These are phyloP conservation scores for Platismatia glauca DNA, from an alignment of 495 filamentous ascomycete genomes.

Conservation along the genomic window DNA sequence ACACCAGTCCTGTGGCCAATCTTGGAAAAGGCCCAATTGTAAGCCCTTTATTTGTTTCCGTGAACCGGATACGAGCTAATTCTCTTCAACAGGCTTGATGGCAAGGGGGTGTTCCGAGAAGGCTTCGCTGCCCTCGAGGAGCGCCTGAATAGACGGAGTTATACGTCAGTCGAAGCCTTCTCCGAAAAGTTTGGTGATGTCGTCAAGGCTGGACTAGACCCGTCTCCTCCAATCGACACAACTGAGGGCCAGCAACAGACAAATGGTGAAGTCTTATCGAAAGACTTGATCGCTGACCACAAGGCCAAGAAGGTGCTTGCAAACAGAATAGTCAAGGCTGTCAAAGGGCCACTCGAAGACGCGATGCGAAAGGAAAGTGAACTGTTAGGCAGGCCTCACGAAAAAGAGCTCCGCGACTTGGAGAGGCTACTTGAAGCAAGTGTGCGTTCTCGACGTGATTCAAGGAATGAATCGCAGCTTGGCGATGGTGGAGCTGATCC, in stretches of 20 bases:
- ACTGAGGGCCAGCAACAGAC: conserved; percentile 46
- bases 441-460: conserved; percentile 39
- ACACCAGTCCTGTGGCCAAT: conserved; percentile 68
- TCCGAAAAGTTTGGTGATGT: conserved; percentile 61
- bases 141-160: conserved; percentile 59
- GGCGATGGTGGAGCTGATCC: neutral
- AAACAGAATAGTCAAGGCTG: conserved; percentile 72
- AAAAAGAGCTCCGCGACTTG: conserved; percentile 62
- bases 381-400: conserved; percentile 56
- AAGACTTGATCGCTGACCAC: conserved; percentile 51
- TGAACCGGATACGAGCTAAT: conserved; percentile 31
- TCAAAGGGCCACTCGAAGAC: conserved; percentile 68
- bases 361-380: conserved; percentile 74
- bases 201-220: conserved; percentile 58
- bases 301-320: conserved; percentile 61
- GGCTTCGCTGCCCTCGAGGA: conserved; percentile 55
- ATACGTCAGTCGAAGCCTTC: conserved; percentile 67
- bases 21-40: conserved; percentile 68
- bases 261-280: conserved; percentile 38
- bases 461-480: conserved; percentile 16
- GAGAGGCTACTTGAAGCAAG: conserved; percentile 59
- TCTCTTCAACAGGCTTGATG: conserved; percentile 51
- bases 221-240: conserved; percentile 42
- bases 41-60: conserved; percentile 32
- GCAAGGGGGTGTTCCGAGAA: conserved; percentile 57